Evolutionary conservation across 768 basidiomycete genomes (phyloP).

Genomic region (Myochromella boudieri): DNA sequence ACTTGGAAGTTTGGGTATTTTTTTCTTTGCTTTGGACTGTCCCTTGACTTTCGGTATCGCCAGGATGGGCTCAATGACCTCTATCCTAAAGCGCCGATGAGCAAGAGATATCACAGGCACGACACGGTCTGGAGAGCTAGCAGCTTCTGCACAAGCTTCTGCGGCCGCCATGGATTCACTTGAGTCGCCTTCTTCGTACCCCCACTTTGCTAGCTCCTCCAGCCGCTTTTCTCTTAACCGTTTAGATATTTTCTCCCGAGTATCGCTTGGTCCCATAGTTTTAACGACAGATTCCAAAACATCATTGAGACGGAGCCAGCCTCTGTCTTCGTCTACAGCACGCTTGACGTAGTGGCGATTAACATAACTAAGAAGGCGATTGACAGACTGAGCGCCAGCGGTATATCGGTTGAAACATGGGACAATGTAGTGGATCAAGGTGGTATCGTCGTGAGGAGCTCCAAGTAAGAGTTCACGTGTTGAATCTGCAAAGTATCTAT

Average conservation of each 20-base stretch:
- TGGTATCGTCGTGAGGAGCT: constrained; percentile 63
- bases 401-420: constrained; percentile 71
- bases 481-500: constrained; percentile 65
- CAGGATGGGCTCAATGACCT: constrained; percentile 69
- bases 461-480: constrained; percentile 62
- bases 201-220: constrained; percentile 73
- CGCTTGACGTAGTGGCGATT: constrained; percentile 78
- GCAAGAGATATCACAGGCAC: constrained; percentile 65
- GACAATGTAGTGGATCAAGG: constrained; percentile 68
- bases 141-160: constrained; percentile 74
- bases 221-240: constrained; percentile 57
- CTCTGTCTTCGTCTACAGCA: constrained; percentile 74
- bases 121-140: constrained; percentile 65
- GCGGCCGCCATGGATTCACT: constrained; percentile 50
- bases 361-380: constrained; percentile 77
- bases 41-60: constrained; percentile 66
- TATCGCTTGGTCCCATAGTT: constrained; percentile 46
- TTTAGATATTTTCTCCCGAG: constrained; percentile 59
- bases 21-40: constrained; percentile 49
- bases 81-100: constrained; percentile 68
- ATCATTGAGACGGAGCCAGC: constrained; percentile 72
- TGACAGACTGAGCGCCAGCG: constrained; percentile 64
- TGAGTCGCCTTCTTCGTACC: constrained; percentile 53
- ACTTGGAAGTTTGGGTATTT: constrained; percentile 40
- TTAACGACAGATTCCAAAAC: constrained; percentile 61